Base-by-base conservation (phyloP, 352 stramenopile genomes). In the Pythium aphanidermatum region DNA sequence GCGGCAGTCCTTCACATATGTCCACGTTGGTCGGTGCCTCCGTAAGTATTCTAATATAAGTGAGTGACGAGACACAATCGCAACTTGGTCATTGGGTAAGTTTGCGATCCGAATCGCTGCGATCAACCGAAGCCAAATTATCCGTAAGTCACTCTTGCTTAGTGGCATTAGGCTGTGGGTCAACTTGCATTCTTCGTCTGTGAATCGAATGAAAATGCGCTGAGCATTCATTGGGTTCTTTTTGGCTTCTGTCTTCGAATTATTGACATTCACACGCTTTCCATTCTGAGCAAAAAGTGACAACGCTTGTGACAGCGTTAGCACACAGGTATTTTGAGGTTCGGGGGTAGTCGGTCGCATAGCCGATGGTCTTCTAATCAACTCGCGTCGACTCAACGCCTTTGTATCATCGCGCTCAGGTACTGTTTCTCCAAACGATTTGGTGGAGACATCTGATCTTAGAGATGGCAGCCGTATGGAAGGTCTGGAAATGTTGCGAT, bases 1-100 rank as follows among this genome's bases (percentile, higher is more conserved):
- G 7, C 65, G 39, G 17, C 61, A 74, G 38, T 74, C 65, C 27
- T 74, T 74, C 10, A 70, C 46, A 27, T 61, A 59, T 5, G 50
- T 69, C 60, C 65, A 70, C 14, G 57, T 46, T 17, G 60, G 60
- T 24, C 64, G 52, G 7, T 51, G 46, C 1, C 40, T 46, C 1
- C 60, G 57, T 14, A 74, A 44, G 33, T 52, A 70, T 24, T 51
- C 44, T 0, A 74, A 34, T 13, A 66, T 4, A 2, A 38, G 21
- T 3, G 43, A 56, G 26, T 66, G 60, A 4, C 65, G 27, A 7
- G 60, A 59, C 29, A 74, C 43, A 23, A 74, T 51, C 19, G 38
- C 55, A 10, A 68, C 38, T 38, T 58, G 49, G 13, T 60, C 43
- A 13, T 58, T 53, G 2, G 19, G 6, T 5, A 70, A 3, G 7